A percentile compares a stretch with the other conserved stretches of the same genome.
Evolutionary conservation across 305 asterid species (phyloP).

Genomic region (Coffea humblotiana): DNA sequence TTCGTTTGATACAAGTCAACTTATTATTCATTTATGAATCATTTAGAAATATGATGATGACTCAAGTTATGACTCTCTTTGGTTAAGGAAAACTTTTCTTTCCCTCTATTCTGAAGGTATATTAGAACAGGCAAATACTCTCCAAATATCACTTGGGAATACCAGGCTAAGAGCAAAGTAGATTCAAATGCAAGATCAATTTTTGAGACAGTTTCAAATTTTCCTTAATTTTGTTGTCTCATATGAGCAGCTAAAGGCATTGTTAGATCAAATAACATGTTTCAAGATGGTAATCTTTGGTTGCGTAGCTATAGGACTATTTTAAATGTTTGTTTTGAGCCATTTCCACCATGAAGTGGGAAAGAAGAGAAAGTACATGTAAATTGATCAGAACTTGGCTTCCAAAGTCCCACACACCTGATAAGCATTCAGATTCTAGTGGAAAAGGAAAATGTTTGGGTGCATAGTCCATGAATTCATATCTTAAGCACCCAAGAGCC

Average conservation of each 20-base stretch:
- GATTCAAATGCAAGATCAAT: background rate
- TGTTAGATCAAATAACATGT: too few species aligned
- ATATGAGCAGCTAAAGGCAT: too few species aligned
- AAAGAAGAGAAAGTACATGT: background rate
- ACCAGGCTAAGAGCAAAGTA: background rate
- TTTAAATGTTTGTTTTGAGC: background rate
- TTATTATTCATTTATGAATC: background rate
- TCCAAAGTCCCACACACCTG: background rate
- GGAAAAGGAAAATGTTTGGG: background rate
- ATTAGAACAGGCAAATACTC: background rate
- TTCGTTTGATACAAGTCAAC: background rate
- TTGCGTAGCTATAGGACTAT: too few species aligned
- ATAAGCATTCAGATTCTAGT: background rate
- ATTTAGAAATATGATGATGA: background rate
- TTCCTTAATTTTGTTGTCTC: background rate
- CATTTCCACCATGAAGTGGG: background rate
- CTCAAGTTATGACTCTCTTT: background rate
- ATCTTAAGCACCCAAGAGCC: background rate
- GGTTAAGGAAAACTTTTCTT: background rate
- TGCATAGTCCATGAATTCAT: background rate
- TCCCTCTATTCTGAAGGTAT: background rate
- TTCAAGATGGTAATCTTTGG: background rate
- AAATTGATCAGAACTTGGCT: background rate
- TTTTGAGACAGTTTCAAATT: background rate
- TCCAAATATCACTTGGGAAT: background rate